Base-by-base conservation (phyloP, 2,329 filamentous ascomycete genomes). In the Arthrobotrys megalospora region DNA sequence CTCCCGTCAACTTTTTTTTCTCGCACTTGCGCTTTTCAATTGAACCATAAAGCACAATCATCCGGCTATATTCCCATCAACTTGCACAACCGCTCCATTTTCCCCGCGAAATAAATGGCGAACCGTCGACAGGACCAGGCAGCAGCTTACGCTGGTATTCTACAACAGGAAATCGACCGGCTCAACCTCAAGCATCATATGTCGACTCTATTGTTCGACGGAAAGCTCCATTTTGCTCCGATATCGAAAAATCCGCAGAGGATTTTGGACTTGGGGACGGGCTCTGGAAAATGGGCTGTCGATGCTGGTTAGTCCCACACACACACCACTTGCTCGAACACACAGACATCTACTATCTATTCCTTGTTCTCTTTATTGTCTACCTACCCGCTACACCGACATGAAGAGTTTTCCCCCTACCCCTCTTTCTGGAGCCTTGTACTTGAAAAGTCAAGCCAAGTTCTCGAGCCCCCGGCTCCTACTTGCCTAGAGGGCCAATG, bases 201-300 rank as follows among this genome's bases (percentile, higher is more conserved):
- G 50, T 63, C 73, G 10, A 70, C 45, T 47, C 55, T 77, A 60
- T 63, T 77, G 48, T 77, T 77, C 62, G 73, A 77, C 73, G 73
- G 73, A 71, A 77, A 77, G 62, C 73, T 77, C 45, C 73, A 77
- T 60, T 77, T 77, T 48, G 73, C 73, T 67, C 73, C 73, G 66
- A 71, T 77, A 62, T 67, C 73, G 21, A 71, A 52, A 47, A 77
- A 71, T 43, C 73, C 73, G 32, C 83, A 85, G 28, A 85, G 83
- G 80, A 85, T 86, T 47, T 82, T 85, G 12, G 85, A 86, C 73
- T 43, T 86, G 3, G 85, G 85, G 3, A 86, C 85, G 0, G 85
- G 85, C 0, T 86, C 85, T 1, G 85, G 85, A 0, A 83, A 85
- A 12, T 86, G 85, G 85, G 85, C 85, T 2, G 84, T 86, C n/a